Conservation (phyloP, 2,329 filamentous ascomycete species). For the Aureobasidium sp. region DNA sequence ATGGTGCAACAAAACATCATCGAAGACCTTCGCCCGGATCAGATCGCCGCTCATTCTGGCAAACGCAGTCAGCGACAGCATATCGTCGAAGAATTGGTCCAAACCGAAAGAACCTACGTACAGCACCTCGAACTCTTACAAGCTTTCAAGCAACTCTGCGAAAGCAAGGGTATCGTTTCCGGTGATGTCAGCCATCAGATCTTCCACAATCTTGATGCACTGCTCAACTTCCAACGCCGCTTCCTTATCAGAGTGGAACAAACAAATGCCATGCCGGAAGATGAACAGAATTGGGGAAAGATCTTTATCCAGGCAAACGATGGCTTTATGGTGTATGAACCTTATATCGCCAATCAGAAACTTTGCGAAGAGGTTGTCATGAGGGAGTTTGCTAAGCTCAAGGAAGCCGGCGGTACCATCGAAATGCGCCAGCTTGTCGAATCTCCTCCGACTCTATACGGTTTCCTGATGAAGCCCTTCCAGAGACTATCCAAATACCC, state of each 20-base stretch:
- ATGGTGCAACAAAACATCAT: conserved; percentile 73
- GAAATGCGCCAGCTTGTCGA: conserved; percentile 67
- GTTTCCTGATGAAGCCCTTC: conserved; percentile 93
- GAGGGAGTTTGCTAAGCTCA: conserved; percentile 80
- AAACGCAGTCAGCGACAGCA: conserved; percentile 73
- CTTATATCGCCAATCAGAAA: conserved; percentile 93
- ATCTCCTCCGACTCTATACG: conserved; percentile 79
- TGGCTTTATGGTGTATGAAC: conserved; percentile 86
- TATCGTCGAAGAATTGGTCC: conserved; percentile 83
- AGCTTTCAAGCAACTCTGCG: conserved; percentile 80
- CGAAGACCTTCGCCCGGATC: conserved; percentile 46
- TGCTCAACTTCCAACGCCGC: conserved; percentile 89
- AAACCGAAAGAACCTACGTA: conserved; percentile 95
- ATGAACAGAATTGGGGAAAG: conserved; percentile 87
- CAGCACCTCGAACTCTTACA: conserved; percentile 94
- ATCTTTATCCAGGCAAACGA: conserved; percentile 81
- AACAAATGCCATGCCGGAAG: conserved; percentile 73
- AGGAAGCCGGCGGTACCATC: conserved; percentile 55
- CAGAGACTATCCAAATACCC: conserved; percentile 94
- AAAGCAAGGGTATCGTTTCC: conserved; percentile 78
- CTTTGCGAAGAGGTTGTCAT: conserved; percentile 82
- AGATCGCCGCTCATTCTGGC: conserved; percentile 38
- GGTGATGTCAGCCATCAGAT: conserved; percentile 91
- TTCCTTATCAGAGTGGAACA: conserved; percentile 96
- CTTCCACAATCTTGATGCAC: conserved; percentile 90